Conservation (phyloP, 192 early-diverging fungal genomes). For the Coemansia sp. region DNA sequence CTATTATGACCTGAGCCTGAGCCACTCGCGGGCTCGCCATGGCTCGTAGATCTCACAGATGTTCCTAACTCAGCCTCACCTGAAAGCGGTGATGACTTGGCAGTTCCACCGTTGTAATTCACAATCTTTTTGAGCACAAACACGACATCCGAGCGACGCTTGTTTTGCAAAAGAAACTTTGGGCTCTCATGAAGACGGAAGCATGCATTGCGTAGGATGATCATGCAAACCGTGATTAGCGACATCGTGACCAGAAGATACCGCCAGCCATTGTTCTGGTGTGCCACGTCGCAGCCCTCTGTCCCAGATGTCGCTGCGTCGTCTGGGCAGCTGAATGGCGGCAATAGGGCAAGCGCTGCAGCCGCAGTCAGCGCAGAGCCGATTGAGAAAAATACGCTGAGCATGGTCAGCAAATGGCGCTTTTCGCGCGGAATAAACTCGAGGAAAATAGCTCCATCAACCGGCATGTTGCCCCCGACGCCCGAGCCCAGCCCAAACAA, state of each 20-base stretch:
- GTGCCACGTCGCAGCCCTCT: slow-evolving; percentile 53
- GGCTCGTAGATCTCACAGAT: background rate
- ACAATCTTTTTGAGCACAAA: slow-evolving; percentile 66
- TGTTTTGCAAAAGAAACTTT: slow-evolving; percentile 69
- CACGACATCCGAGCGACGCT: slow-evolving; percentile 62
- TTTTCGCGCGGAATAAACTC: slow-evolving; percentile 79
- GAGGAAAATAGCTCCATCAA: slow-evolving; percentile 75
- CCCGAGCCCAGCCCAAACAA: slow-evolving; percentile 74
- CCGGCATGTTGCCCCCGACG: slow-evolving; percentile 64
- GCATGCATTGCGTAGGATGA: slow-evolving; percentile 62
- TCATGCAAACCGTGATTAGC: slow-evolving; percentile 65
- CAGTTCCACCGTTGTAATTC: slow-evolving; percentile 57
- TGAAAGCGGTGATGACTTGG: slow-evolving; percentile 10
- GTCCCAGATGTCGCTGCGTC: slow-evolving; percentile 15
- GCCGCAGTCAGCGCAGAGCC: slow-evolving; percentile 72
- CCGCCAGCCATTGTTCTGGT: slow-evolving; percentile 77
- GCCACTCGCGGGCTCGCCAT: no score
- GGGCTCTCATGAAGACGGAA: slow-evolving; percentile 76
- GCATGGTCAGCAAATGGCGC: slow-evolving; percentile 77
- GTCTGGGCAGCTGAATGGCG: slow-evolving; percentile 65
- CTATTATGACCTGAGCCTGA: background rate
- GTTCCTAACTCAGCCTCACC: background rate
- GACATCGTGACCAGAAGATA: slow-evolving; percentile 65
- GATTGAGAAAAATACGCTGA: slow-evolving; percentile 82
- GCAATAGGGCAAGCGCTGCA: slow-evolving; percentile 64